Base-by-base conservation (phyloP, 2,329 filamentous ascomycete species). In the Purpureocillium lavendulum region DNA sequence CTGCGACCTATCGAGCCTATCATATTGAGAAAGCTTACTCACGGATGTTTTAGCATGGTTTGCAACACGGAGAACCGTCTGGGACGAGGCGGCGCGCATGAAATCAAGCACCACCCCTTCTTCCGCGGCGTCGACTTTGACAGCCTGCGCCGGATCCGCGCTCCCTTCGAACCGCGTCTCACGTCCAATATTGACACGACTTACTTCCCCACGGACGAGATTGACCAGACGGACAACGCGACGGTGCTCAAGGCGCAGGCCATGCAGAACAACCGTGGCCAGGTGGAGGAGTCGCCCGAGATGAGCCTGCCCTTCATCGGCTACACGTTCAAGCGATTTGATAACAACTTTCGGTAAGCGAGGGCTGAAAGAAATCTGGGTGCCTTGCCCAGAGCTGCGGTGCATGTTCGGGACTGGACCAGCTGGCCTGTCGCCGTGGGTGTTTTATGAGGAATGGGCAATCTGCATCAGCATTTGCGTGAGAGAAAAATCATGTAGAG, bases 171-270 rank as follows among this genome's bases (percentile, higher is more conserved):
- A 67, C 92, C 92, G 3, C 87, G 88, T 56, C 72, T 98, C 48
- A 84, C 85, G 44, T 94, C 87, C 46, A 92, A 92, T 61, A 84
- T 95, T 54, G 92, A 98, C 59, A 95, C 92, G 15, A 90, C 89
- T 35, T 97, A 98, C 71, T 98, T 98, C 80, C 92, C 92, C 9
- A 96, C 88, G 38, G 92, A 98, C 58, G 92, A 98, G 64, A 96
- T 98, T 57, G 88, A 94, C 53, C 90, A 97, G 69, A 90, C 88
- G 40, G 89, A 96, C 61, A 95, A 88, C 48, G 87, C 85, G 40
- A 92, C 88, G 17, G 75, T 86, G 49, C 76, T 95, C 55, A 85
- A 87, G 59, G 86, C 86, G 15, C 86, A 94, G 62, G 87, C 86
- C 36, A 75, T 83, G 47, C 81, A 83, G 44, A 74, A 80, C 53